Percentiles rank a stretch among this genome's conserved stretches.
phyloP scores from a whole-genome alignment of 2,329 filamentous ascomycete genomes.

The Pseudocercospora pini-densiflorae region DNA sequence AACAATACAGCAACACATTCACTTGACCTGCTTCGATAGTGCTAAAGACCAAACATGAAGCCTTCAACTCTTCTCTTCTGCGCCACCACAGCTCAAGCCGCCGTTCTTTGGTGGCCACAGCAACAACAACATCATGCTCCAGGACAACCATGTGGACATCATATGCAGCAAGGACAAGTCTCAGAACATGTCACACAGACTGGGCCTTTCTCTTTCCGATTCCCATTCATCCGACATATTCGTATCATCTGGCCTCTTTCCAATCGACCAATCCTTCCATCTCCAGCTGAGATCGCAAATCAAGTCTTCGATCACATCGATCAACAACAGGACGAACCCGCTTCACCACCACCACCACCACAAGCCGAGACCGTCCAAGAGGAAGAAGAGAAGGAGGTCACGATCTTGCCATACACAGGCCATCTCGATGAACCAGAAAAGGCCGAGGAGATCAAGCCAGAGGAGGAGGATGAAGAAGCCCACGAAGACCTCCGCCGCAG shows the following conservation, averaged over 20 bases:
- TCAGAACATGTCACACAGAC: not conserved
- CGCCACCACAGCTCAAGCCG: not conserved
- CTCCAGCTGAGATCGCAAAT: not conserved
- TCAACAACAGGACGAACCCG: not conserved
- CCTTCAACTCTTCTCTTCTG: slow-evolving; percentile 2
- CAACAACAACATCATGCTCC: not conserved
- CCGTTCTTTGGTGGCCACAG: not conserved
- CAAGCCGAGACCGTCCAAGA: not conserved
- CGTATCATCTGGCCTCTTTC: not conserved
- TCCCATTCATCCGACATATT: not conserved
- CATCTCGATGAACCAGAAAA: not conserved
- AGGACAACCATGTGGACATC: not conserved
- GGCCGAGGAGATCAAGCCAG: not conserved
- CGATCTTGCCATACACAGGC: not conserved
- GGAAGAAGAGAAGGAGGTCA: not conserved
- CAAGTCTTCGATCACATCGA: not conserved
- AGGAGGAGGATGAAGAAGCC: not conserved
- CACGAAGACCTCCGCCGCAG: not conserved
- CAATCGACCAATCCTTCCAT: not conserved
- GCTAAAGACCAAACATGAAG: not conserved
- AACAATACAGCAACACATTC: not conserved
- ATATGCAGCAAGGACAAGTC: not conserved
- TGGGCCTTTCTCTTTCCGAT: not conserved
- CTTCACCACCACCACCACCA: not conserved
- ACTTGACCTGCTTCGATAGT: not conserved